Evolutionary conservation across 805 yeast genomes (phyloP), one percentile per base, ranked within the genome.

Genomic region (Yamadazyma sp.): DNA sequence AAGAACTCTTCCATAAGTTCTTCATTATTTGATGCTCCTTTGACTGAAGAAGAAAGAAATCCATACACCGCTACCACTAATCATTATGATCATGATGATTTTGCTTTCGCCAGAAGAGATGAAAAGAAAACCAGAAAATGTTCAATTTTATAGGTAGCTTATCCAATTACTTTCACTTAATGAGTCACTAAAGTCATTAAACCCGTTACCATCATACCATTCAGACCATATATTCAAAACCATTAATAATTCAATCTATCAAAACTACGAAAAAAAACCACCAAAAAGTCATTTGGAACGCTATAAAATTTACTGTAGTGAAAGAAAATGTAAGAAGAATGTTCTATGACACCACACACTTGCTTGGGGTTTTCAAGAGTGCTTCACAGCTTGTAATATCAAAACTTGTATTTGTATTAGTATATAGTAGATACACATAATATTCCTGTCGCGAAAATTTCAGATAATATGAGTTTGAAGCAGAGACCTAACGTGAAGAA

Each of bases 1-100:
- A 64, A 65, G 32, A 59, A 60, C 44, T 40, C 55, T 4, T 62
- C 69, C n/a, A 52, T 59, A 27, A 67, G 55, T 39, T 58, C 65
- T 15, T 52, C 65, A 16, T 48, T 65, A 38, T 50, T 65, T 30
- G 66, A 66, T 36, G 49, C 55, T n/a, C 73, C 73, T 11, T 58
- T 68, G 42, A 46, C 55, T 9, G 73, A 67, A 45, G 70, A 64
- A 33, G 55, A 50, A 15, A 57, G 56, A 45, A 65, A 65, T 32
- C 71, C 71, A 12, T 66, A 66, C 40, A 35, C 42, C n/a, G 27
- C 40, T 26, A 45, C 31, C 13, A 14, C 27, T 14, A 31, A 27
- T 14, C 31, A 38, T 23, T 39, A 64, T 45, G 56, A 62, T 36
- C 62, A 62, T 23, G 69, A 65, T 20, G 73, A 67, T 52, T 63